Conservation (phyloP, 345 rosid species). For the Gynandropsis gynandra region DNA sequence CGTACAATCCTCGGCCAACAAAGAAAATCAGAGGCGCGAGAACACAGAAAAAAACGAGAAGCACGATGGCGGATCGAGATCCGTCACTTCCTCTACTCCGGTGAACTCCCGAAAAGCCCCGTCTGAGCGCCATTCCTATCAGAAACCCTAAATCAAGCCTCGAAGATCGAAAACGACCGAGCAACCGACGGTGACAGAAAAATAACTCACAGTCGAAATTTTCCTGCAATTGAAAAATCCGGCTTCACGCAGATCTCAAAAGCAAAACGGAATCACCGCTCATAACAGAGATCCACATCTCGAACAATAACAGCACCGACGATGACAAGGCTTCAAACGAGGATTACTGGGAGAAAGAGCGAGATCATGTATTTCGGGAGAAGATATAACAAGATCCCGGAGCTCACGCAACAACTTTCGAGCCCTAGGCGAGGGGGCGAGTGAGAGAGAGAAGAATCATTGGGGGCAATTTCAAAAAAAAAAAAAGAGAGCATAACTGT, state of each 20-base stretch:
- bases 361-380: no score
- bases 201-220: constrained; percentile 16
- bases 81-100: constrained; percentile 49
- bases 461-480: no score
- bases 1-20: constrained; percentile 54
- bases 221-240: constrained; percentile 16
- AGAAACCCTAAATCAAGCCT: constrained; percentile 22
- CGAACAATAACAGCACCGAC: constrained; percentile 2
- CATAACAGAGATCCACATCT: constrained; percentile 22
- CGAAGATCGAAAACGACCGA: not conserved
- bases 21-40: constrained; percentile 65
- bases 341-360: no score
- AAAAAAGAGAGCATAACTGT: no score
- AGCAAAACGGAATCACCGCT: constrained; percentile 8
- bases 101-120: constrained; percentile 41
- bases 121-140: constrained; percentile 62
- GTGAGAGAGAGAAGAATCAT: no score
- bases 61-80: constrained; percentile 46
- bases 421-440: no score
- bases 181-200: not conserved
- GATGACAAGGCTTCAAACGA: not conserved
- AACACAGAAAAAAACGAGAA: constrained; percentile 48
- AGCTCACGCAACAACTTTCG: no score
- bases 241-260: constrained; percentile 8
- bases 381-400: no score